Evolutionary conservation across 202 grass and related monocot genomes (phyloP).

Genomic region (Saccharum hybrid): DNA sequence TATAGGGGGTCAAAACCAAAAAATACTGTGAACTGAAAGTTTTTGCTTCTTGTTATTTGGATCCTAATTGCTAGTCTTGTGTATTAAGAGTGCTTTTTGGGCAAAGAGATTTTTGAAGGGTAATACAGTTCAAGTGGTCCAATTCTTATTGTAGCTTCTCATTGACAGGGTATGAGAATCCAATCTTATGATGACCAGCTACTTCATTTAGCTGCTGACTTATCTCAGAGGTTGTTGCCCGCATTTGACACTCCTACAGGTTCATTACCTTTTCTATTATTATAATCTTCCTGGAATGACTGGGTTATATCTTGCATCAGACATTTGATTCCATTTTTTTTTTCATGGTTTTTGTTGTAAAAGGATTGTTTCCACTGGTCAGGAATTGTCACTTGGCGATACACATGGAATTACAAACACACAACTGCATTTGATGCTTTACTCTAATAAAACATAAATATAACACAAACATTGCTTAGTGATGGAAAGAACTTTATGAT

Average conservation of each 20-base stretch:
- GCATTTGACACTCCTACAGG: slow-evolving; percentile 99
- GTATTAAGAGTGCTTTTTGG: neutral
- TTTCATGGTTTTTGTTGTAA: slow-evolving; percentile 13
- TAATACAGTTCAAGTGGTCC: slow-evolving; percentile 4
- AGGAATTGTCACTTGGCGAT: neutral
- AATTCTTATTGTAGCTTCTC: slow-evolving; percentile 37
- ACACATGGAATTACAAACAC: neutral
- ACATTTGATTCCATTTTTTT: slow-evolving; percentile 18
- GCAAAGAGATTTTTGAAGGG: neutral
- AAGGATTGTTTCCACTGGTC: slow-evolving; percentile 11
- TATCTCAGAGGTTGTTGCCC: slow-evolving; percentile 81
- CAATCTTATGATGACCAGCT: slow-evolving; percentile 87
- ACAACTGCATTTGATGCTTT: neutral
- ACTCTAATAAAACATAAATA: neutral
- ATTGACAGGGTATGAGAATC: slow-evolving; percentile 86
- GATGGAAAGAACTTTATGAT: neutral
- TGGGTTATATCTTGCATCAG: slow-evolving; percentile 1
- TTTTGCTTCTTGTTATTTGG: neutral
- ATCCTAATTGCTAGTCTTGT: neutral
- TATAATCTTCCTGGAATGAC: slow-evolving; percentile 22
- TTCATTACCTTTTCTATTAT: slow-evolving; percentile 44
- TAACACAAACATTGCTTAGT: neutral
- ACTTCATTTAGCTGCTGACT: slow-evolving; percentile 88
- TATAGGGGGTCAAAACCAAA: neutral
- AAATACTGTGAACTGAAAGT: neutral